Evolutionary conservation across 2,329 filamentous ascomycete species (phyloP).

Genomic region (Aspergillus sergii): DNA sequence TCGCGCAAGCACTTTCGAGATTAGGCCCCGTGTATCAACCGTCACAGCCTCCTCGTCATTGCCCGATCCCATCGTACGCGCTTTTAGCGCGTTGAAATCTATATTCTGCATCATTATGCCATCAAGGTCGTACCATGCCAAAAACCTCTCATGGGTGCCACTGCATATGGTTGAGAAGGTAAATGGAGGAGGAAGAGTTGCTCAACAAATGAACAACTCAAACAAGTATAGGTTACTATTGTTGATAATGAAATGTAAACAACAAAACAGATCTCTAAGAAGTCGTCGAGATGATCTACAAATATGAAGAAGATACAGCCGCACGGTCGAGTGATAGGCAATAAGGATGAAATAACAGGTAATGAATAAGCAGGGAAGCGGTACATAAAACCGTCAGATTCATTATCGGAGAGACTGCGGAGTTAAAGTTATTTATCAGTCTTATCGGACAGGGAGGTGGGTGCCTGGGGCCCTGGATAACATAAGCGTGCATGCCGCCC

Average conservation of each 20-base stretch:
- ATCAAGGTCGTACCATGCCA: neutral
- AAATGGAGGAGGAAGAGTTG: neutral
- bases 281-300: neutral
- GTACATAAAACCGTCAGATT: neutral
- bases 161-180: neutral
- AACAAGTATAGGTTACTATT: neutral
- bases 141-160: neutral
- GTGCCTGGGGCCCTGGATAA: neutral
- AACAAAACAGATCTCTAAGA: neutral
- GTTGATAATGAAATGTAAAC: neutral
- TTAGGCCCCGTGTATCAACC: slow-evolving; percentile 92
- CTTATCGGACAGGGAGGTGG: slow-evolving; percentile 22
- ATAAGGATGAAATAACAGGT: neutral
- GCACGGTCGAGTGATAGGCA: neutral
- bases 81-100: slow-evolving; percentile 71
- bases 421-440: slow-evolving; percentile 18
- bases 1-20: slow-evolving; percentile 94
- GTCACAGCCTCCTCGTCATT: slow-evolving; percentile 96
- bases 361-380: neutral
- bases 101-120: slow-evolving; percentile 68
- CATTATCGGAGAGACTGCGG: slow-evolving; percentile 18
- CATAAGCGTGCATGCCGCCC: neutral
- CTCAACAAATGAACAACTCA: neutral
- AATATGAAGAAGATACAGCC: neutral
- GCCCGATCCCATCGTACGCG: slow-evolving; percentile 81